Evolutionary conservation across 2,329 filamentous ascomycete species (phyloP).

Genomic region (Fusarium penzigii): DNA sequence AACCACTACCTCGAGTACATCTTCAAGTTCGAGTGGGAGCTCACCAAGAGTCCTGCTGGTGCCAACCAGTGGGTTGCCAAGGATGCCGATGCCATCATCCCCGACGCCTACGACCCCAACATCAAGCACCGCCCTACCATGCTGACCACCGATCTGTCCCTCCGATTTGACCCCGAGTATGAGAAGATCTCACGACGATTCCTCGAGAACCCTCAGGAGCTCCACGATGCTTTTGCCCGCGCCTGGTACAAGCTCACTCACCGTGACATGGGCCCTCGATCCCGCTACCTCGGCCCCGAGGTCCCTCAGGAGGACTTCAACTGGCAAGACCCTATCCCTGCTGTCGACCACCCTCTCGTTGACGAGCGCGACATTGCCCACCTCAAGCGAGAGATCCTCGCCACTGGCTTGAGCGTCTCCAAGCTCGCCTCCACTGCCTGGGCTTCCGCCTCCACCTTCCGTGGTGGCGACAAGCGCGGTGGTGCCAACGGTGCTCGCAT

Average conservation of each 20-base stretch:
- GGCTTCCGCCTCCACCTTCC: slow-evolving; percentile 72
- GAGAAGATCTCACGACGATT: slow-evolving; percentile 76
- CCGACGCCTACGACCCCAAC: slow-evolving; percentile 64
- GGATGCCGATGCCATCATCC: slow-evolving; percentile 65
- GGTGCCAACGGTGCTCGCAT: slow-evolving; percentile 81
- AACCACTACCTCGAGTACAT: slow-evolving; percentile 75
- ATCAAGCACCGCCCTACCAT: slow-evolving; percentile 76
- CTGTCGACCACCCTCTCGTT: slow-evolving; percentile 57
- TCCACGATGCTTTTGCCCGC: slow-evolving; percentile 68
- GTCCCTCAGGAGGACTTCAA: slow-evolving; percentile 67
- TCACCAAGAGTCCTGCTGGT: slow-evolving; percentile 72
- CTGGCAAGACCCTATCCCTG: slow-evolving; percentile 75
- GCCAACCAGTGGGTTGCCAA: slow-evolving; percentile 80
- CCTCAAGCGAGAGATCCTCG: slow-evolving; percentile 70
- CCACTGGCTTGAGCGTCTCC: slow-evolving; percentile 50
- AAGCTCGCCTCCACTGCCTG: slow-evolving; percentile 68
- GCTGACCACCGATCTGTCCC: slow-evolving; percentile 73
- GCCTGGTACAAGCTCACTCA: slow-evolving; percentile 86
- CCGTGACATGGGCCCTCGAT: slow-evolving; percentile 73
- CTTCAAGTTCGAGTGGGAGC: slow-evolving; percentile 78
- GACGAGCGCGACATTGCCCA: slow-evolving; percentile 62
- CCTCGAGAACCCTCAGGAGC: slow-evolving; percentile 67
- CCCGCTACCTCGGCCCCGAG: slow-evolving; percentile 74
- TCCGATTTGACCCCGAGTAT: slow-evolving; percentile 71
- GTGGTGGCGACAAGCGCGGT: slow-evolving; percentile 76